phyloP scores from a whole-genome alignment of 352 stramenopile genomes.

The Pythium diclinum region DNA sequence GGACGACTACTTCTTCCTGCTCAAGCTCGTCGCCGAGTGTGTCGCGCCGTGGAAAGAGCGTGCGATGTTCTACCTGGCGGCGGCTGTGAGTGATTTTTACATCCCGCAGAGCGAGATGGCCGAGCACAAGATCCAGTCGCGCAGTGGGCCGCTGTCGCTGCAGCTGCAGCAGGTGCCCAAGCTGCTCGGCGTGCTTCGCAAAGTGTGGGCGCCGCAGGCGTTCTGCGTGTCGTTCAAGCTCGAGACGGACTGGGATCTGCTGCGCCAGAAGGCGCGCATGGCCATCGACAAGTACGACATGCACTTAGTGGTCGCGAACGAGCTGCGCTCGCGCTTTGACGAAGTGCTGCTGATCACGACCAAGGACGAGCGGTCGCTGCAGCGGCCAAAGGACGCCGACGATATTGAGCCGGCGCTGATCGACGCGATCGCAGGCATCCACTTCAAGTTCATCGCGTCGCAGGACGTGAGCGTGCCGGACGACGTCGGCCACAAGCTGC shows the following conservation, averaged over 20 bases:
- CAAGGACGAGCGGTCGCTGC: slow-evolving; percentile 48
- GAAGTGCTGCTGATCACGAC: slow-evolving; percentile 79
- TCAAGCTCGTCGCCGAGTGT: slow-evolving; percentile 77
- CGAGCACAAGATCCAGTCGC: slow-evolving; percentile 98
- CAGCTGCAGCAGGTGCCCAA: slow-evolving; percentile 94
- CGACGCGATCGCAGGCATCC: slow-evolving; percentile 56
- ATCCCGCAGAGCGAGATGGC: slow-evolving; percentile 87
- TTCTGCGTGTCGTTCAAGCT: slow-evolving; percentile 99
- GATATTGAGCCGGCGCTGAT: slow-evolving; percentile 68
- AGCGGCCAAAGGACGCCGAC: slow-evolving; percentile 49
- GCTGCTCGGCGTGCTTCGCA: slow-evolving; percentile 89
- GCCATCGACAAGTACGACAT: slow-evolving; percentile 94
- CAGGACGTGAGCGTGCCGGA: slow-evolving; percentile 56
- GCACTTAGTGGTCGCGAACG: slow-evolving; percentile 97
- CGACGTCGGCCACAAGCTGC: slow-evolving; percentile 41
- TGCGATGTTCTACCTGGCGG: slow-evolving; percentile 93
- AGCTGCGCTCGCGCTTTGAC: slow-evolving; percentile 93
- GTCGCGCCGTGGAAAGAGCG: slow-evolving; percentile 59
- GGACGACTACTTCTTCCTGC: slow-evolving; percentile 95
- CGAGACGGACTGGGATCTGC: slow-evolving; percentile 95
- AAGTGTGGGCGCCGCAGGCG: slow-evolving; percentile 91
- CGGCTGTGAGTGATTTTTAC: slow-evolving; percentile 99
- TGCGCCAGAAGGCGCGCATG: slow-evolving; percentile 91
- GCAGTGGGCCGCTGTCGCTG: slow-evolving; percentile 68
- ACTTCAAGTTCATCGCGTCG: slow-evolving; percentile 72